Conservation (phyloP, 2,329 filamentous ascomycete species). For the Trichoderma semiorbis region DNA sequence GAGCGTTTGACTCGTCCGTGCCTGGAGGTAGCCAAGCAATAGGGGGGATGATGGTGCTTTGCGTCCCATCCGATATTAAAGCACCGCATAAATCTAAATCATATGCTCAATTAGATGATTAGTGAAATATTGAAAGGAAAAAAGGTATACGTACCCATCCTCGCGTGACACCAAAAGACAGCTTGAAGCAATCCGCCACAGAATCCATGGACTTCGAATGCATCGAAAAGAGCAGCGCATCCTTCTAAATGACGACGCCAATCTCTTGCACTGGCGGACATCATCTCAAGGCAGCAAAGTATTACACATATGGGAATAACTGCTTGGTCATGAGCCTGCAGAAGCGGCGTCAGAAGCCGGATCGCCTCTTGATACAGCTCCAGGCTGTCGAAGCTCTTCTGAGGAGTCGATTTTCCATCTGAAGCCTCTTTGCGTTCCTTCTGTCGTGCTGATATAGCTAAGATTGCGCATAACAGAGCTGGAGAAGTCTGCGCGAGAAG, state of each 20-base stretch:
- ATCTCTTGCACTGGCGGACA: conserved; percentile 9
- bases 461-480: neutral
- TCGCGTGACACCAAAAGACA: conserved; percentile 8
- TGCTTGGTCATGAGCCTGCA: conserved; percentile 7
- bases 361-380: conserved; percentile 8
- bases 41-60: neutral
- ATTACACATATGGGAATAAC: conserved; percentile 8
- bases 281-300: conserved; percentile 10
- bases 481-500: conserved; percentile 1
- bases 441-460: neutral
- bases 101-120: neutral
- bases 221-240: conserved; percentile 4
- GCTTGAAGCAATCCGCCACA: neutral
- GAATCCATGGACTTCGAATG: conserved; percentile 3
- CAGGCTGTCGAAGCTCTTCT: conserved; percentile 5
- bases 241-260: conserved; percentile 5
- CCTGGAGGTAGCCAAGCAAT: neutral
- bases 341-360: neutral
- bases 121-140: neutral
- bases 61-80: conserved; percentile 1
- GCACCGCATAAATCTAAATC: neutral
- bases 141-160: neutral
- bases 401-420: neutral
- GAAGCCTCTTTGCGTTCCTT: neutral
- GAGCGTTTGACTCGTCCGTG: neutral